Base-by-base conservation (phyloP, 1,284 basidiomycete genomes). In the Ustilago hordei region DNA sequence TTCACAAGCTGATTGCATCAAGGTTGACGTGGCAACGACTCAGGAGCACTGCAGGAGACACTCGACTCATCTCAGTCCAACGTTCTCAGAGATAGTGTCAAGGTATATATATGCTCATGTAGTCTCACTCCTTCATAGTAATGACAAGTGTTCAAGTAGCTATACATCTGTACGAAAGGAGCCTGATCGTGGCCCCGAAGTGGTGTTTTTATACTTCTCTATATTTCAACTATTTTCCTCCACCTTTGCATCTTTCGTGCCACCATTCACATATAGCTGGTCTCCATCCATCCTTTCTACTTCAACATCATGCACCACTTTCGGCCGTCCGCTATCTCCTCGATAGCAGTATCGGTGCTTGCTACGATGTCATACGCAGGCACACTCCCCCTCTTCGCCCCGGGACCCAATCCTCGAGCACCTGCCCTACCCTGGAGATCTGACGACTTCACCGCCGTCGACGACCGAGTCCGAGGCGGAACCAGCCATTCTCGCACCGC, bases 381-480 rank as follows among this genome's bases (percentile, higher is more conserved):
- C 45, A 66, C 74, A 11, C 71, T 65, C 2, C 62, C 69, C 0
- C 74, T 79, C 41, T 77, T 69, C 31, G 74, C 72, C 0, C 73
- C 77, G 15, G 68, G 69, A 0, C 69, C 72, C 8, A 75, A 76
- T 17, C 69, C 69, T 7, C 64, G 62, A 5, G 36, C 69, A 4
- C 77, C 77, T 3, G 66, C 74, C 1, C 56, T 63, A 4, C 59
- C 70, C 17, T 82, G 81, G 81, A 60, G 64, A 52, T 66, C 69
- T n/a, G 62, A 67, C 32, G 60, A 66, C 23, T 89, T 88, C 84
- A 75, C 65, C 38, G 84, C 86, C 3, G 86, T 89, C 28, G 87
- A 88, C 75, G 88, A 89, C 70, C 73, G 84, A 4, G 86, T 89
- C 13, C 81, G 88, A n/a, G 88, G 88, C 36, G 88, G 88, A 9